Evolutionary conservation across 2,329 filamentous ascomycete genomes (phyloP), one percentile per base, ranked within the genome.

Genomic region (Tolypocladium pustulatum): DNA sequence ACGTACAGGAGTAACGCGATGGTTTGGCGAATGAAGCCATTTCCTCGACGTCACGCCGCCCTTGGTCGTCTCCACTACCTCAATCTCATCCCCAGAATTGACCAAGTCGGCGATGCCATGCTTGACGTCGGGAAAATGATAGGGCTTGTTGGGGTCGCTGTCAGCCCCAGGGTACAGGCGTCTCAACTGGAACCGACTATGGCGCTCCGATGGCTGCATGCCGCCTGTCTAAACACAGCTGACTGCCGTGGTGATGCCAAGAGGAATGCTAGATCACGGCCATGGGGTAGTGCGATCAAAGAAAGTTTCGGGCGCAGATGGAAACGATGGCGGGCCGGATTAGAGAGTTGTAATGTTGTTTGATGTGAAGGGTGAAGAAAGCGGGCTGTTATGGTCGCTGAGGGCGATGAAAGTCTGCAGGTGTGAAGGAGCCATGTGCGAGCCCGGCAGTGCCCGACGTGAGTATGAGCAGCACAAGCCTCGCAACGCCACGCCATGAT

Each of bases 41-140:
- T 64, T 65, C 20, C 69, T 67, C 25, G 70, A 67, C 10, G 72
- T 58, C 37, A 72, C 66, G 5, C 73, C 74, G 0, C 72, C 70
- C 56, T 69, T 74, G 61, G 75, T 74, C 2, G 73, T 66, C 61
- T 76, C 75, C 1, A 65, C 43, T 3, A 76, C 63, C 32, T 73
- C 67, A 12, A 73, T 59, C 5, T 67, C 65, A 30, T 61, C 54
- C 15, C 64, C 65, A 27, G 60, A 63, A 7, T 66, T 64, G 32
- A 72, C 61, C 15, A 67, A 61, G 1, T 58, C 55, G 6, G 64
- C 62, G 22, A 71, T 61, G 58, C 66, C 65, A 32, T 65, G 20
- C 13, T 20, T 38, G 32, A 56, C 54, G 27, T 58, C 58, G 20
- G n/a, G 32, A 6, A 13, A n/a, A 10, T 2, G 22, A 30, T 34